Percentiles rank a stretch among this genome's conserved stretches.
phyloP scores from a whole-genome alignment of 192 early-diverging fungal genomes.

The Podila verticillata region DNA sequence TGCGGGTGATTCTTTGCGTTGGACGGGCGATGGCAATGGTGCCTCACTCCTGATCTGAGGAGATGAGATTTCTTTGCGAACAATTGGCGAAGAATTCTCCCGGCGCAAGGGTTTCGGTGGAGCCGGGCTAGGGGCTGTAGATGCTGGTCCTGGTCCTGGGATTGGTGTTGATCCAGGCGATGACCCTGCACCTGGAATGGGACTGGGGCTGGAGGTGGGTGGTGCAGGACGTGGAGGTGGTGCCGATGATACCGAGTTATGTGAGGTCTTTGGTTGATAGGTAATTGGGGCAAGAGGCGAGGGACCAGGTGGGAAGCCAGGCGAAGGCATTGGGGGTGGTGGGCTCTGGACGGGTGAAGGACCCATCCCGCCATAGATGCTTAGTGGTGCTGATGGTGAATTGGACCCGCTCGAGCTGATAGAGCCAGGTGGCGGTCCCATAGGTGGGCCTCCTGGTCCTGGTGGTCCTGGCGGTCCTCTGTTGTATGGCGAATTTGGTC shows the following conservation, averaged over 20 bases:
- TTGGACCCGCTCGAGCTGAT: background rate
- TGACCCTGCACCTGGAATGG: background rate
- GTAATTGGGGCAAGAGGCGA: too few species aligned
- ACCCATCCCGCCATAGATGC: constrained; percentile 20
- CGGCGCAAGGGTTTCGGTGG: constrained; percentile 26
- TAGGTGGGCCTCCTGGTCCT: background rate
- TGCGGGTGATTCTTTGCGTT: constrained; percentile 13
- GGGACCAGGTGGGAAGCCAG: background rate
- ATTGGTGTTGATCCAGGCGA: constrained; percentile 1
- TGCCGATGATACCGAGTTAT: background rate
- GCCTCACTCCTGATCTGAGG: constrained; percentile 37
- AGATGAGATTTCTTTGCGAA: constrained; percentile 28
- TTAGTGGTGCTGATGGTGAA: background rate
- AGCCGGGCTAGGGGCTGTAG: constrained; percentile 7
- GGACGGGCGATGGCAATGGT: constrained; percentile 21
- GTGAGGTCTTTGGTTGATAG: background rate
- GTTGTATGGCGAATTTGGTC: too few species aligned
- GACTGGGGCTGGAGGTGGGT: background rate
- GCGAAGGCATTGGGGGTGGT: constrained; percentile 2
- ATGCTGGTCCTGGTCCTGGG: constrained; percentile 27
- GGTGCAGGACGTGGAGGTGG: background rate
- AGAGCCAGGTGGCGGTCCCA: background rate
- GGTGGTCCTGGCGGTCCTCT: too few species aligned
- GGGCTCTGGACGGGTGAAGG: constrained; percentile 6
- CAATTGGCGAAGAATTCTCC: constrained; percentile 32